Base-by-base conservation (phyloP, 129 eudicot genomes). In the Saposhnikovia divaricata region DNA sequence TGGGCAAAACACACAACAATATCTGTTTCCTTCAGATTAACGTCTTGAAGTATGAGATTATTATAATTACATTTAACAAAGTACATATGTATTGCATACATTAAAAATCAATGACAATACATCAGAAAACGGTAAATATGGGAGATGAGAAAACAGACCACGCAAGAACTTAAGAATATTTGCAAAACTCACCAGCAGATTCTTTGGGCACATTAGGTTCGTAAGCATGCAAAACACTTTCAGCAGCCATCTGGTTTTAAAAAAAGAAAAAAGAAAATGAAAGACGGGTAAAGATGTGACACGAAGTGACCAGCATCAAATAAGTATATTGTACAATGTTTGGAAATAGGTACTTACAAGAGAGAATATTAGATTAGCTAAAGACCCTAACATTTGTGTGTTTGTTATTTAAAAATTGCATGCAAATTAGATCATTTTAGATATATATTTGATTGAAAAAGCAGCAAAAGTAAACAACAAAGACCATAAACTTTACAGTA, bases 151-250 rank as follows among this genome's bases (percentile, higher is more conserved):
- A 73, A 18, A 80, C 65, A 45, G 73, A 70, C 72, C 44, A 80
- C 23, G 23, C 19, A 57, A 76, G 50, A 75, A 68, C 39, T 76
- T 55, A 37, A 63, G 66, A 45, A 81, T 21, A 73, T 72, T 27
- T 61, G 74, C 68, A 73, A 68, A 61, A 88, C 91, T 77, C 74
- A 94, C 98, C 92, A 83, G 89, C 76, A 80, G 75, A 79, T 79
- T 86, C 90, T 86, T 86, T 85, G 19, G 77, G 77, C 27, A 69
- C 82, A 59, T 91, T 88, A 59, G 87, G 85, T 88, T 92, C 97
- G 81, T 83, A 90, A 82, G 97, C 93, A 84, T 91, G 93, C 84
- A 92, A 86, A 79, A 86, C 38, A 27, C 71, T 82, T 68, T 46
- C 27, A 42, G 78, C 81, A 82, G 84, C 75, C 77, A 79, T 72